Evolutionary conservation across 768 basidiomycete species (phyloP).

Genomic region (Suillus cothurnatus): DNA sequence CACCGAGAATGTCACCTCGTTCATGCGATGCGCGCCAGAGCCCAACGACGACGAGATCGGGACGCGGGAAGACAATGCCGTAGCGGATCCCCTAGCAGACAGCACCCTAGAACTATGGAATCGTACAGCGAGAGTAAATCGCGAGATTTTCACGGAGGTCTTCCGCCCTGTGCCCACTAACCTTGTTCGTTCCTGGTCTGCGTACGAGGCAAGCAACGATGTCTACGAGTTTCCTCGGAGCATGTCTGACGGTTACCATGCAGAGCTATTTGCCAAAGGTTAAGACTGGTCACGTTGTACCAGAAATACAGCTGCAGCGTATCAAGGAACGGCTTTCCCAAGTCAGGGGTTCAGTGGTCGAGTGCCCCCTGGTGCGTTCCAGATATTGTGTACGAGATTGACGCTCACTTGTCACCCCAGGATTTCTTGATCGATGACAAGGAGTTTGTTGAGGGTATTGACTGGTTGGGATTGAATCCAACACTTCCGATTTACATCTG

Average conservation of each 20-base stretch:
- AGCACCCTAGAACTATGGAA: slow-evolving; percentile 60
- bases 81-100: slow-evolving; percentile 80
- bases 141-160: slow-evolving; percentile 83
- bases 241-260: slow-evolving; percentile 5
- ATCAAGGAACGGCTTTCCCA: slow-evolving; percentile 75
- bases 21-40: slow-evolving; percentile 81
- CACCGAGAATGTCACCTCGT: slow-evolving; percentile 45
- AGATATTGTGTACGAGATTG: slow-evolving; percentile 4
- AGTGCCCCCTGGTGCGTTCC: slow-evolving; percentile 65
- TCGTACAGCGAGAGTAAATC: slow-evolving; percentile 74
- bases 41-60: slow-evolving; percentile 68
- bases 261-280: slow-evolving; percentile 77
- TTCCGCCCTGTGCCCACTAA: slow-evolving; percentile 90
- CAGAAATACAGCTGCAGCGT: slow-evolving; percentile 62
- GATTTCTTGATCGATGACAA: slow-evolving; percentile 86
- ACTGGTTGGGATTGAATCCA: slow-evolving; percentile 77
- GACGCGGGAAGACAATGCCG: slow-evolving; percentile 58
- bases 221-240: slow-evolving; percentile 4
- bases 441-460: slow-evolving; percentile 65
- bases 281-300: slow-evolving; percentile 80
- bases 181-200: slow-evolving; percentile 73
- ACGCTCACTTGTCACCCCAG: slow-evolving; percentile 37
- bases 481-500: slow-evolving; percentile 80
- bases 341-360: slow-evolving; percentile 74
- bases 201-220: slow-evolving; percentile 63